Conservation (phyloP, 2,329 filamentous ascomycete genomes). For the Chaetomiaceae sp. region DNA sequence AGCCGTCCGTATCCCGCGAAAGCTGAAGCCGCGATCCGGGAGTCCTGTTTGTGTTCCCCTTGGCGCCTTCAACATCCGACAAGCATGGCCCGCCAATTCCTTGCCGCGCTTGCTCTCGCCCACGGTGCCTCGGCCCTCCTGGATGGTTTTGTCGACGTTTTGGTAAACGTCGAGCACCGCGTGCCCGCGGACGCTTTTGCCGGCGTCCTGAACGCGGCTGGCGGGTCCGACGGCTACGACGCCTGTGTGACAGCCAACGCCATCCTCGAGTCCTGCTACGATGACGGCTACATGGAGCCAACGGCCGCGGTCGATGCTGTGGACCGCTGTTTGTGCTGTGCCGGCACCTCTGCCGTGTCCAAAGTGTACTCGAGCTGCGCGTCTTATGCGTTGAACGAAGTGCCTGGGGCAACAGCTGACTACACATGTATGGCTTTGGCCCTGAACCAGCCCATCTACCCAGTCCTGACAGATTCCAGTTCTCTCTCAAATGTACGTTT, state of each 20-base stretch:
- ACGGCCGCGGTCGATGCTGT: conserved; percentile 6
- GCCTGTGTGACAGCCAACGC: conserved; percentile 19
- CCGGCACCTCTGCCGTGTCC: conserved; percentile 9
- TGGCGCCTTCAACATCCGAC: background rate
- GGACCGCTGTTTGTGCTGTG: conserved; percentile 28
- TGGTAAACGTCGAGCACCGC: conserved; percentile 14
- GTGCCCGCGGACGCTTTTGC: background rate
- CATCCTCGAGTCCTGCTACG: conserved; percentile 18
- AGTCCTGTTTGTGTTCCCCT: no score
- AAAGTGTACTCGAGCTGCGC: conserved; percentile 26
- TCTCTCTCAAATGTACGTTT: background rate
- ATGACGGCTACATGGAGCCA: conserved; percentile 15
- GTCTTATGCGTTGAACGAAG: conserved; percentile 20
- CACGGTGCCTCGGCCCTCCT: conserved; percentile 14
- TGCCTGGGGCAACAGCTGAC: conserved; percentile 4
- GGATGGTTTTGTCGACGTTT: conserved; percentile 13
- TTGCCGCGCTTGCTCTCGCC: conserved; percentile 15
- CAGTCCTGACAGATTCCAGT: background rate
- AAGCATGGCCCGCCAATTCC: conserved; percentile 13
- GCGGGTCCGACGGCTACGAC: conserved; percentile 2
- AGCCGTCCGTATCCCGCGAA: no score
- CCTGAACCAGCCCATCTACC: no score
- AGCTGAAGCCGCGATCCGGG: no score
- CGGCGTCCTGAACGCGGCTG: conserved; percentile 8
- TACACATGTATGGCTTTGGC: background rate